phyloP scores from a whole-genome alignment of 2,329 filamentous ascomycete genomes.

The Colletotrichum camelliae region DNA sequence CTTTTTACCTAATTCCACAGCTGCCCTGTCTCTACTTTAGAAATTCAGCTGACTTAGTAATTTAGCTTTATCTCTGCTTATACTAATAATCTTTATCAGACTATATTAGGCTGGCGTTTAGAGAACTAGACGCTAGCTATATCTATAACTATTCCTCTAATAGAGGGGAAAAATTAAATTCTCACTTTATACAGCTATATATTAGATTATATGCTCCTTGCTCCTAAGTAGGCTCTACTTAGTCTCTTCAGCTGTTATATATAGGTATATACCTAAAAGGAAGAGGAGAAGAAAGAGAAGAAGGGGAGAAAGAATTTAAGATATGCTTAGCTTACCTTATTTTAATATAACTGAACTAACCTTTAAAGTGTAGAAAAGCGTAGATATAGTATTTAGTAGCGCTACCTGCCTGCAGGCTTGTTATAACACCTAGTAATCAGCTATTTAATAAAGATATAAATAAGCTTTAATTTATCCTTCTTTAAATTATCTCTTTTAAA shows the following conservation, averaged over 20 bases:
- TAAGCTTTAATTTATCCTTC: not conserved
- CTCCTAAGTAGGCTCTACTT: not conserved
- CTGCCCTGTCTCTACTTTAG: not conserved
- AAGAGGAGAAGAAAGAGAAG: not conserved
- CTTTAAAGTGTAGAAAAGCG: not conserved
- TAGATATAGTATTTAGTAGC: not conserved
- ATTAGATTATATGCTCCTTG: no score
- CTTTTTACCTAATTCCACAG: constrained; percentile 9
- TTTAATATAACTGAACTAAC: constrained; percentile 9
- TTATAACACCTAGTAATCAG: constrained; percentile 5
- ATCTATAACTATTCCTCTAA: not conserved
- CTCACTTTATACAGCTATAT: not conserved
- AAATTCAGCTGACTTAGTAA: constrained; percentile 18
- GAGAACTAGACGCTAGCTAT: constrained; percentile 7
- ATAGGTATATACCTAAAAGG: not conserved
- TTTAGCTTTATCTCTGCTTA: constrained; percentile 3
- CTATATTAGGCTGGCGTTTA: constrained; percentile 5
- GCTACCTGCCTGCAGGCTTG: not conserved
- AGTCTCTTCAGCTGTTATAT: not conserved
- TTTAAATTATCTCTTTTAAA: not conserved
- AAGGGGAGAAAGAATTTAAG: not conserved
- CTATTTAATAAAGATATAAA: not conserved
- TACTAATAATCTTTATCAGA: not conserved
- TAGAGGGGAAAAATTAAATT: not conserved
- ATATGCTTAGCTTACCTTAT: not conserved